These are phyloP conservation scores for Fraxinus greggii DNA, from an alignment of 305 asterid genomes.

Conservation along the genomic window DNA sequence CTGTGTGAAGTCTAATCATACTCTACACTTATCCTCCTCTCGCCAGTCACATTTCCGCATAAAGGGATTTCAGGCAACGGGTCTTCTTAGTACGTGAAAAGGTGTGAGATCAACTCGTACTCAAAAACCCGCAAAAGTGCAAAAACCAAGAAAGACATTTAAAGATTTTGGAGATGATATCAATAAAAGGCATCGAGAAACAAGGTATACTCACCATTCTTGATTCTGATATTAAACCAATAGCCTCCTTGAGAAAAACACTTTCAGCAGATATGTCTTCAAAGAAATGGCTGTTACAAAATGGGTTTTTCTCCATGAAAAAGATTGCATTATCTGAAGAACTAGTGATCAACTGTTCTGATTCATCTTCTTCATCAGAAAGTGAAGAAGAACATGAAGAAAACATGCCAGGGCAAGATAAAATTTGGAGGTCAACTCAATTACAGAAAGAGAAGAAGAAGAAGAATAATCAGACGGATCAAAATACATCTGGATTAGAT, in stretches of 20 bases:
- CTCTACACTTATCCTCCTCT: not conserved
- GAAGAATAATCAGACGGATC: not conserved
- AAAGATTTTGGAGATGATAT: conserved; percentile 13
- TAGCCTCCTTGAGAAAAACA: conserved; percentile 46
- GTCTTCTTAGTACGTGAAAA: not conserved
- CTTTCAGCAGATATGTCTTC: conserved; percentile 77
- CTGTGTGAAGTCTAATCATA: not conserved
- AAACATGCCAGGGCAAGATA: conserved; percentile 25
- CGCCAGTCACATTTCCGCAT: not conserved
- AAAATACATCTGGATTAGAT: not conserved
- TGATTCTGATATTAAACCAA: conserved; percentile 34
- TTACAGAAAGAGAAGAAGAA: conserved; percentile 11
- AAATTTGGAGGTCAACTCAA: conserved; percentile 33
- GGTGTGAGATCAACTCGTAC: not conserved
- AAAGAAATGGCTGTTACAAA: conserved; percentile 55
- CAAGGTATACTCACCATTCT: conserved; percentile 63
- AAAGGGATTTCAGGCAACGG: not conserved
- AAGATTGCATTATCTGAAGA: conserved; percentile 25
- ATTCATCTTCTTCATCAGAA: conserved; percentile 15
- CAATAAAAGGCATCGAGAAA: conserved; percentile 13
- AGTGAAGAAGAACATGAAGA: conserved; percentile 23
- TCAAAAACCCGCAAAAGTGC: not conserved
- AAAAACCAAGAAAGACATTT: conserved; percentile 27
- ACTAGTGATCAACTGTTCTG: not conserved
- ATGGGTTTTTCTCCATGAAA: conserved; percentile 44